Evolutionary conservation across 306 rosid genomes (phyloP).

Genomic region (Castanea mollissima): DNA sequence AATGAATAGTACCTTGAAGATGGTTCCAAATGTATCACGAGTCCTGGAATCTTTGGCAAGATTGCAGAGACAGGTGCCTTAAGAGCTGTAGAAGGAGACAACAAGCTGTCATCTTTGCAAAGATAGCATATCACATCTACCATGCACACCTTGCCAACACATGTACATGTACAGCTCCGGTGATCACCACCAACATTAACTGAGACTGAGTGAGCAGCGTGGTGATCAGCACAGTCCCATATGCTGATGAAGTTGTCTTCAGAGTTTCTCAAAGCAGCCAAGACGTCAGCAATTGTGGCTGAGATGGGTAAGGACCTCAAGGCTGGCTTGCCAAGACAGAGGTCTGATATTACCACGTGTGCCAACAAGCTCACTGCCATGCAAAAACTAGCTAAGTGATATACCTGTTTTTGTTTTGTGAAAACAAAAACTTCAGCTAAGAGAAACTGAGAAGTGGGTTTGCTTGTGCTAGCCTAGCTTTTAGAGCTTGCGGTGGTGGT

Average conservation of each 20-base stretch:
- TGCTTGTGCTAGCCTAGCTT: background rate
- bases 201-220: no score
- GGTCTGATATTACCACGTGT: slow-evolving; percentile 77
- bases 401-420: no score
- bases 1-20: slow-evolving; percentile 59
- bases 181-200: background rate
- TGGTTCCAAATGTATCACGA: slow-evolving; percentile 63
- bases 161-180: slow-evolving; percentile 30
- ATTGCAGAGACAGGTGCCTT: slow-evolving; percentile 56
- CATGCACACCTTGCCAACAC: slow-evolving; percentile 82
- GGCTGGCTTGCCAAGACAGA: slow-evolving; percentile 97
- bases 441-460: background rate
- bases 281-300: slow-evolving; percentile 75
- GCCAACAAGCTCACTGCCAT: slow-evolving; percentile 89
- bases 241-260: slow-evolving; percentile 70
- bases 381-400: slow-evolving; percentile 30
- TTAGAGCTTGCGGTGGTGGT: background rate
- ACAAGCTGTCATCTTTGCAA: slow-evolving; percentile 45
- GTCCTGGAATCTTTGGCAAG: slow-evolving; percentile 38
- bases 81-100: slow-evolving; percentile 67
- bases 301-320: slow-evolving; percentile 62
- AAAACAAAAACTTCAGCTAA: background rate
- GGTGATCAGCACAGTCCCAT: slow-evolving; percentile 53
- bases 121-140: slow-evolving; percentile 78
- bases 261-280: slow-evolving; percentile 55